phyloP scores from a whole-genome alignment of 1,284 basidiomycete species.

The Cutaneotrichosporon sp. region DNA sequence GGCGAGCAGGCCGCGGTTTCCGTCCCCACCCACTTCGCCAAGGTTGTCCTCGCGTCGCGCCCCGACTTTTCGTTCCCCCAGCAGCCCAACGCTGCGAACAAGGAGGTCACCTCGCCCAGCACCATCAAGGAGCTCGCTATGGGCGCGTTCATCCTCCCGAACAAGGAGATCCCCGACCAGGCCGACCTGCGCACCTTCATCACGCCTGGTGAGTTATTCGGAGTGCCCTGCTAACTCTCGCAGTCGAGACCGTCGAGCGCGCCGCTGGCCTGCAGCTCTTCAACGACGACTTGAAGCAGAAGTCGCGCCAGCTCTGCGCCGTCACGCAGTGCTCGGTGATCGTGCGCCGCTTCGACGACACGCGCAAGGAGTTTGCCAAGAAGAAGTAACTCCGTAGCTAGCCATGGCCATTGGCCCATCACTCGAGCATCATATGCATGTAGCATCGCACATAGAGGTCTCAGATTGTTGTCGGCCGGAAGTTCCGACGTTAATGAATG shows the following conservation, averaged over 20 bases:
- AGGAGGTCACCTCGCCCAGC: conserved; percentile 32
- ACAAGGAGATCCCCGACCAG: conserved; percentile 82
- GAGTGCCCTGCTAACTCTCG: not conserved
- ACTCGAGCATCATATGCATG: conserved; percentile 3
- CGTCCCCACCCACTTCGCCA: conserved; percentile 98
- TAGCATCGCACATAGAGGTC: not conserved
- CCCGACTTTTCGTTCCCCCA: conserved; percentile 73
- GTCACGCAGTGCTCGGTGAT: conserved; percentile 81
- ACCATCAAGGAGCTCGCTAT: conserved; percentile 70
- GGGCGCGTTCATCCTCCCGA: conserved; percentile 93
- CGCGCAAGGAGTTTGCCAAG: conserved; percentile 60
- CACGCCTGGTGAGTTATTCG: conserved; percentile 66
- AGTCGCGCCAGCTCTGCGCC: conserved; percentile 85
- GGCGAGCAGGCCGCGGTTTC: conserved; percentile 84
- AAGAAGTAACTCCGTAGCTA: conserved; percentile 8
- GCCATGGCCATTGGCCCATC: not conserved
- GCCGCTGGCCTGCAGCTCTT: conserved; percentile 88
- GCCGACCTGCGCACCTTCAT: conserved; percentile 76
- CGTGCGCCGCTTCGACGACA: conserved; percentile 83
- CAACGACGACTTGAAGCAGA: conserved; percentile 75
- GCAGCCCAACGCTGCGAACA: conserved; percentile 47
- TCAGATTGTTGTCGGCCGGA: no score
- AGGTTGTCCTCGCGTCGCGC: conserved; percentile 81
- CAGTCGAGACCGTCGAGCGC: conserved; percentile 87
- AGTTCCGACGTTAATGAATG: not conserved